Base-by-base conservation (phyloP, 1,284 basidiomycete species). In the Cystobasidium pallidum region DNA sequence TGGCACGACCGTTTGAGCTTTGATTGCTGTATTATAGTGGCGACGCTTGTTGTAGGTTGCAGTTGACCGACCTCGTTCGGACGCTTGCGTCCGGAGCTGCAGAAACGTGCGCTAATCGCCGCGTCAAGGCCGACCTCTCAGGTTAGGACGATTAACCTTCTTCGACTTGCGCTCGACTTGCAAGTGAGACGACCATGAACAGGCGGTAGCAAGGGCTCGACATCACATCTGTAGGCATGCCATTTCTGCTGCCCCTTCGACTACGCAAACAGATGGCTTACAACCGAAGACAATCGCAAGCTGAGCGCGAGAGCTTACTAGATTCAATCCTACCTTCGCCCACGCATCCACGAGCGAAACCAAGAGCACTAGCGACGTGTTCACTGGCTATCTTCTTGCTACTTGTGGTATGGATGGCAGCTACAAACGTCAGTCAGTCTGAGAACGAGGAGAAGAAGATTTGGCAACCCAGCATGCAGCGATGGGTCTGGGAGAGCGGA, bases 321-420 rank as follows among this genome's bases (percentile, higher is more conserved):
- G 68, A 71, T 43, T 59, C 68, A 21, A 26, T 71, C 17, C 49
- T 71, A 32, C 68, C 68, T 32, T n/a, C 54, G 19, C 68, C 68
- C 21, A 71, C 68, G 47, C 68, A 71, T 57, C 68, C 68, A 11
- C 59, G 68, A 45, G 54, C 68, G 41, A 55, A 39, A 17, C 21
- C 30, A n/a, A 59, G 68, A 43, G 61, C 61, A 26, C 39, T 71
- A 43, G 55, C 54, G 24, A 49, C 59, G 24, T 57, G 32, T 39
- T 59, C 49, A 19, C n/a, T 71, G 11, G 45, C 68, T n/a, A 57
- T 71, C 32, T 71, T 71, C 49, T 28, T 71, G 2, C 59, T 71
- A 6, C 36, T 70, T 36, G 58, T 52, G 2, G 26, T 70, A 2
- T 70, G 58, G 55, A 59, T 59, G 39, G 67, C 67, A 59, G 39